These are phyloP conservation scores for Salix purpurea DNA, from an alignment of 345 rosid genomes.

Conservation along the genomic window DNA sequence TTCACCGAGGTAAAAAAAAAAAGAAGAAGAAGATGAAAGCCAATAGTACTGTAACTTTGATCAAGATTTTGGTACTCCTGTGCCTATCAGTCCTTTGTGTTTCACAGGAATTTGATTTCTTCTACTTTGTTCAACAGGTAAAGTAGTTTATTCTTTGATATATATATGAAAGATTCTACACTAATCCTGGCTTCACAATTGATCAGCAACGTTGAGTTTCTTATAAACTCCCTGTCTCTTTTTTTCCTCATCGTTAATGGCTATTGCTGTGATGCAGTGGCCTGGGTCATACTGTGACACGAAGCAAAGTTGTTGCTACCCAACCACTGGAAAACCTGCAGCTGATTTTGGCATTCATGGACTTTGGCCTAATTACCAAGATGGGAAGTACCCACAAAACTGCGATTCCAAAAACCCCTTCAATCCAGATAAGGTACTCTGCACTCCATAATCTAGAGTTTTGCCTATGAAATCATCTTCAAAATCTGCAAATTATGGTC, in stretches of 20 bases:
- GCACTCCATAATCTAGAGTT: neutral
- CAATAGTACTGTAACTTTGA: slow-evolving; percentile 7
- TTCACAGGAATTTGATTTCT: slow-evolving; percentile 82
- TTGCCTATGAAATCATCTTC: neutral
- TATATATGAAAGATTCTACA: neutral
- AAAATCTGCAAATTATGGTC: neutral
- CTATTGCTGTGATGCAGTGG: slow-evolving; percentile 47
- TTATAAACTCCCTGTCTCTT: neutral
- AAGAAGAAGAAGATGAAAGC: slow-evolving; percentile 31
- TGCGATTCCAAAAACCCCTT: slow-evolving; percentile 60
- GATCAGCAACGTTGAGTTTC: neutral
- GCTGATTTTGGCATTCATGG: slow-evolving; percentile 94
- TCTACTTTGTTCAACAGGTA: slow-evolving; percentile 94
- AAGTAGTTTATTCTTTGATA: neutral
- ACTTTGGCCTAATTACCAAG: slow-evolving; percentile 83
- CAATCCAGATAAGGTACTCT: slow-evolving; percentile 44
- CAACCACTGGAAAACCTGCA: slow-evolving; percentile 77
- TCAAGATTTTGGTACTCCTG: slow-evolving; percentile 33
- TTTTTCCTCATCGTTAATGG: neutral
- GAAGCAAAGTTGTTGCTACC: slow-evolving; percentile 65
- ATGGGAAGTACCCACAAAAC: slow-evolving; percentile 77
- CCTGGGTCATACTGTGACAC: slow-evolving; percentile 93
- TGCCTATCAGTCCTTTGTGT: slow-evolving; percentile 32
- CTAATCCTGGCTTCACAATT: neutral
- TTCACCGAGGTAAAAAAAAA: neutral